A percentile compares a stretch with the other conserved stretches of the same genome.
phyloP scores from a whole-genome alignment of 345 rosid species.

The Salix caprea region DNA sequence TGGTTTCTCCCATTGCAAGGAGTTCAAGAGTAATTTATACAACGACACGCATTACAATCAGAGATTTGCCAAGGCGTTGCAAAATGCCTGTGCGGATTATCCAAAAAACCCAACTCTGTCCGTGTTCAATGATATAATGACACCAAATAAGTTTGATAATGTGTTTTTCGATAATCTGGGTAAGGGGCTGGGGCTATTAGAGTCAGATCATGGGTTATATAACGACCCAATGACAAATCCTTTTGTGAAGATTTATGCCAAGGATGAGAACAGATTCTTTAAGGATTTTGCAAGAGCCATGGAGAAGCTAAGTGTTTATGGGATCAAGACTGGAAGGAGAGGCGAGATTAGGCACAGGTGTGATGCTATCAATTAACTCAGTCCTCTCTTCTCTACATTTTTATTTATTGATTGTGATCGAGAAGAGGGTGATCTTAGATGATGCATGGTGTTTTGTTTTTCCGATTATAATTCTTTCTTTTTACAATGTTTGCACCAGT shows the following conservation, averaged over 20 bases:
- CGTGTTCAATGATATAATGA: slow-evolving; percentile 87
- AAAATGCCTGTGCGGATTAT: slow-evolving; percentile 57
- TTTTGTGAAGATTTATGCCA: slow-evolving; percentile 68
- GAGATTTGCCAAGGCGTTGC: slow-evolving; percentile 61
- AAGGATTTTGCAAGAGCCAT: slow-evolving; percentile 66
- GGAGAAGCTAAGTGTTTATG: slow-evolving; percentile 72
- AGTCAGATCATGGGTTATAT: slow-evolving; percentile 68
- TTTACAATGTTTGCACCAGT: slow-evolving; percentile 16
- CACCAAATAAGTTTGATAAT: slow-evolving; percentile 85
- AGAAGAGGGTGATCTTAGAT: not conserved
- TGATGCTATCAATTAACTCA: slow-evolving; percentile 63
- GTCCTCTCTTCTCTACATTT: not conserved
- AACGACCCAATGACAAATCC: slow-evolving; percentile 53
- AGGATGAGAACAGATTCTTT: slow-evolving; percentile 57
- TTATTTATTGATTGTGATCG: not conserved
- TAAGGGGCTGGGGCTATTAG: slow-evolving; percentile 68
- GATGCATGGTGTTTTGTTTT: slow-evolving; percentile 9
- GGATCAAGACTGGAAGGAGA: slow-evolving; percentile 68
- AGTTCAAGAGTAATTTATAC: slow-evolving; percentile 42
- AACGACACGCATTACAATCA: slow-evolving; percentile 59
- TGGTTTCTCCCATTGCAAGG: slow-evolving; percentile 92
- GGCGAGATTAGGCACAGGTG: slow-evolving; percentile 95
- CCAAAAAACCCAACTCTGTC: slow-evolving; percentile 61
- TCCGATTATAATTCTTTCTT: slow-evolving; percentile 8
- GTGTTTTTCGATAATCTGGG: slow-evolving; percentile 72